A percentile compares a stretch with the other conserved stretches of the same genome.
Conservation (phyloP, 116 monocot species). For the Iris pallida region DNA sequence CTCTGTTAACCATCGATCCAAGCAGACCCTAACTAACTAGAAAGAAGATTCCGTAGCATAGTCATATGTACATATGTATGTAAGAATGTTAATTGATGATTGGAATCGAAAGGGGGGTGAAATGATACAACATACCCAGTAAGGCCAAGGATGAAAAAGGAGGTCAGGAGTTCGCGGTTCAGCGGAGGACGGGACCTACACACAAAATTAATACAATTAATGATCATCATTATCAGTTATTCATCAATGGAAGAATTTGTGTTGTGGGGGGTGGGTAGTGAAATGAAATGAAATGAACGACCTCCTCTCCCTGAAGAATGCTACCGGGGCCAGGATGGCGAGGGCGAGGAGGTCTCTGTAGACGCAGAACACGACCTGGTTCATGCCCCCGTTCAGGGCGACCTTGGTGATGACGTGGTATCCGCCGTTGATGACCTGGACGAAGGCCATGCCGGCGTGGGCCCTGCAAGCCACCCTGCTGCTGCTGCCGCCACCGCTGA, state of each 20-base stretch:
- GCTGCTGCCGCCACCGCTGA: background rate
- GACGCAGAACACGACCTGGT: constrained; percentile 15
- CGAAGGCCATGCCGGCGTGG: constrained; percentile 10
- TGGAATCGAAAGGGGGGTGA: too few species aligned
- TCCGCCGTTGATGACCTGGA: constrained; percentile 11
- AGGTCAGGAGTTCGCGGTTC: constrained; percentile 34
- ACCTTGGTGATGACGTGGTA: constrained; percentile 16
- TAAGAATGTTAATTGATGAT: background rate
- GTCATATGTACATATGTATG: too few species aligned
- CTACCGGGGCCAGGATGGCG: constrained; percentile 11
- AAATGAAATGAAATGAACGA: too few species aligned
- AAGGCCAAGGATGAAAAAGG: constrained; percentile 73
- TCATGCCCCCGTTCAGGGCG: constrained; percentile 16
- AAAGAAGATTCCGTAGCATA: too few species aligned
- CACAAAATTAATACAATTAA: too few species aligned
- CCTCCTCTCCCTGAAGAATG: constrained; percentile 12
- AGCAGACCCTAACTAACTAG: too few species aligned
- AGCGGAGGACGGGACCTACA: constrained; percentile 38
- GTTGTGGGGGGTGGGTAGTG: too few species aligned
- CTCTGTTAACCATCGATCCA: too few species aligned
- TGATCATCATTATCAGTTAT: too few species aligned
- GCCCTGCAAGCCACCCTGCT: background rate
- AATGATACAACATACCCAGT: constrained; percentile 50
- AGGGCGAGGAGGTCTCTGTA: constrained; percentile 16
- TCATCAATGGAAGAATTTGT: too few species aligned